A percentile compares a stretch with the other conserved stretches of the same genome.
Conservation (phyloP, 2,329 filamentous ascomycete species). For the Stemphylium vesicarium region DNA sequence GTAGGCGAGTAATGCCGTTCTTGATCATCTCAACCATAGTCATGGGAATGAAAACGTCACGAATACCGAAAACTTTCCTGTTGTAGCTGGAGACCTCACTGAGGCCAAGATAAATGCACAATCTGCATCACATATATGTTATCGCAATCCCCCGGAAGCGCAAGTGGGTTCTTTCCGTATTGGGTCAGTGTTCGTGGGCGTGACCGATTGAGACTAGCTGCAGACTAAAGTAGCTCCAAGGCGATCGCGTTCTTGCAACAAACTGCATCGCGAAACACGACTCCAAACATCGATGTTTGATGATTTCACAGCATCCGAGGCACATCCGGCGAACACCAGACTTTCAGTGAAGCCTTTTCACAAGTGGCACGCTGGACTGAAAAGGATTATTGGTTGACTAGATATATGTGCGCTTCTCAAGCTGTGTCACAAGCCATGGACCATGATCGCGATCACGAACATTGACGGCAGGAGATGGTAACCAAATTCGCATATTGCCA, state of each 20-base stretch:
- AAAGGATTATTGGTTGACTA: background rate
- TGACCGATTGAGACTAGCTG: constrained; percentile 7
- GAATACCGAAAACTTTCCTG: too few species aligned
- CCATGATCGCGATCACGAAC: background rate
- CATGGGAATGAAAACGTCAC: too few species aligned
- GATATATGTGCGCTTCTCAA: background rate
- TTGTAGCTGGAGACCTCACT: too few species aligned
- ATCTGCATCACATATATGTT: too few species aligned
- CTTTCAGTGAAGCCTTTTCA: background rate
- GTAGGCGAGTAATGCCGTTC: background rate
- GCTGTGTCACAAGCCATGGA: background rate
- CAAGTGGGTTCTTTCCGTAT: too few species aligned
- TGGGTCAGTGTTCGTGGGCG: background rate
- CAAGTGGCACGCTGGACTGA: background rate
- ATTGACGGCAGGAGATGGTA: background rate
- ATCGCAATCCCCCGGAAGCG: too few species aligned
- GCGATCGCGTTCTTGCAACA: constrained; percentile 16
- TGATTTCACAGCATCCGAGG: constrained; percentile 9
- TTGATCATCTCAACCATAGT: too few species aligned
- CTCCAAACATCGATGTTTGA: constrained; percentile 40
- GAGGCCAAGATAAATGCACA: too few species aligned
- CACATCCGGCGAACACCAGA: background rate
- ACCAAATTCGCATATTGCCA: background rate
- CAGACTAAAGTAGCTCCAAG: constrained; percentile 4
- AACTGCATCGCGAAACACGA: constrained; percentile 30